Percentiles rank a stretch among this genome's conserved stretches.
phyloP scores from a whole-genome alignment of 805 yeast species.

The Geotrichum ghanense region DNA sequence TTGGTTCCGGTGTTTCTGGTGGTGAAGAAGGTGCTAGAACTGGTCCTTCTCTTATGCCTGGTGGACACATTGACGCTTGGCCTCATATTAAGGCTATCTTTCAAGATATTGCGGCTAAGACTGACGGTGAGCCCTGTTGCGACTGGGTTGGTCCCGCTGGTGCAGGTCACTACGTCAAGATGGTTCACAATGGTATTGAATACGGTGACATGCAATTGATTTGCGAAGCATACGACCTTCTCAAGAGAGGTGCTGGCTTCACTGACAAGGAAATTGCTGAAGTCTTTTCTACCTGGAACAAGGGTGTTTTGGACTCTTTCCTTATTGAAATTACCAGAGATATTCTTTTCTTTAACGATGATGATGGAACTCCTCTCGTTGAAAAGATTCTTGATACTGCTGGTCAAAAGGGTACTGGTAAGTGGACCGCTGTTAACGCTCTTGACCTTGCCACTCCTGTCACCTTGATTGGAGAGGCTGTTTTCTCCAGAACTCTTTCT shows the following conservation, averaged over 20 bases:
- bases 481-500: conserved; percentile 90
- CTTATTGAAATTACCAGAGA: conserved; percentile 94
- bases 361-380: conserved; percentile 83
- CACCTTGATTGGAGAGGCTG: conserved; percentile 97
- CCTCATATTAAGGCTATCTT: conserved; percentile 94
- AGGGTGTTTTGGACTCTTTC: conserved; percentile 95
- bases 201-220: conserved; percentile 99
- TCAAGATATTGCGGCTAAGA: conserved; percentile 92
- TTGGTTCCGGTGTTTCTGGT: conserved; percentile 99
- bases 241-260: conserved; percentile 90
- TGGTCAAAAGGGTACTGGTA: conserved; percentile 99
- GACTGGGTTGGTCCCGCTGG: conserved; percentile 99
- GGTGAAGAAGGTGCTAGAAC: conserved; percentile 99
- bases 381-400: conserved; percentile 96
- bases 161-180: conserved; percentile 97
- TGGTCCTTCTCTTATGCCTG: conserved; percentile 99
- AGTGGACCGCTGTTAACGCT: conserved; percentile 99
- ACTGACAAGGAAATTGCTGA: conserved; percentile 86
- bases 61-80: conserved; percentile 98
- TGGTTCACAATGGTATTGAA: conserved; percentile 99
- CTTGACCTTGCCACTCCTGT: conserved; percentile 97
- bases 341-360: conserved; percentile 79
- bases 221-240: conserved; percentile 92
- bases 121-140: conserved; percentile 99
- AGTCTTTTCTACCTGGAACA: conserved; percentile 89